Conservation (phyloP, 164 flowering plant genomes). For the Vitis amurensis region DNA sequence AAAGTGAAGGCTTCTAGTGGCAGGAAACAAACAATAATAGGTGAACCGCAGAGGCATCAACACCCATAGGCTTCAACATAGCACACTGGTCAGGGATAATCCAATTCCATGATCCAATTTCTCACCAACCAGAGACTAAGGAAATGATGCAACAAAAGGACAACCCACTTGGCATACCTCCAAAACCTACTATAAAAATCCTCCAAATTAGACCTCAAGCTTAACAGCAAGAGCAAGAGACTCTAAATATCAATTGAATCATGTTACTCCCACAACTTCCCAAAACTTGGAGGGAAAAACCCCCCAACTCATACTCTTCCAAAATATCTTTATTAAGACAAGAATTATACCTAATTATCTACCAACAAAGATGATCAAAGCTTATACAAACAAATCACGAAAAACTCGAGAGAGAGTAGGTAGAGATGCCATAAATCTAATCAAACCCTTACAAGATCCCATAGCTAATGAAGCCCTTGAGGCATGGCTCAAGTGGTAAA, state of each 20-base stretch:
- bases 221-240: not conserved
- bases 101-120: not conserved
- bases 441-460: not conserved
- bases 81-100: constrained; percentile 1
- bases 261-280: not conserved
- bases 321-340: not conserved
- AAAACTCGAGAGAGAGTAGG: not conserved
- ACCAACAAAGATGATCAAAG: not conserved
- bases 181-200: not conserved
- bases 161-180: not conserved
- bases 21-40: too few relatives aligned
- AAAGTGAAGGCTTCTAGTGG: too few relatives aligned
- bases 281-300: not conserved
- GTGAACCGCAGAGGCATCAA: not conserved
- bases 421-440: not conserved
- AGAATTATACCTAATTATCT: not conserved
- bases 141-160: not conserved
- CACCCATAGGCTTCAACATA: not conserved
- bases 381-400: not conserved
- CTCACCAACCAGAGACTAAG: not conserved
- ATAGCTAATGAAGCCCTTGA: not conserved
- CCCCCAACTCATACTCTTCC: not conserved
- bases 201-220: not conserved
- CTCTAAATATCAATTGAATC: not conserved
- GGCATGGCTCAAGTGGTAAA: too few relatives aligned